Evolutionary conservation across 2,329 filamentous ascomycete species (phyloP).

Genomic region (Penicillium sp.): DNA sequence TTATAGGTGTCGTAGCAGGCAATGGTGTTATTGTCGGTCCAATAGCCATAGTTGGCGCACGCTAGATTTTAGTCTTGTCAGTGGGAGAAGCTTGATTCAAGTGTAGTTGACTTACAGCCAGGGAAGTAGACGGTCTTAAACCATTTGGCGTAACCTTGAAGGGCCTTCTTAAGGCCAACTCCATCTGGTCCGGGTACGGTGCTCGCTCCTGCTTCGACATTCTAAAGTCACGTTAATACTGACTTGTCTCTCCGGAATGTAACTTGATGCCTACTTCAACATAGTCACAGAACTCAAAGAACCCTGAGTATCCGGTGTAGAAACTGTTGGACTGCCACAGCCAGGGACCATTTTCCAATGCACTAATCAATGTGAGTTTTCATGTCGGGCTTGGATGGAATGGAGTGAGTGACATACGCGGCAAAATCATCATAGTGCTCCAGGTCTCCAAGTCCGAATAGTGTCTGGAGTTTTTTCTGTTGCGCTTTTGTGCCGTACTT

Average conservation of each 20-base stretch:
- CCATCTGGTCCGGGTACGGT: constrained; percentile 42
- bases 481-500: constrained; percentile 45
- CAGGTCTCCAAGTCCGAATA: constrained; percentile 55
- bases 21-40: constrained; percentile 42
- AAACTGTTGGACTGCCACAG: constrained; percentile 59
- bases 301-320: constrained; percentile 49
- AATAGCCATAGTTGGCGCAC: constrained; percentile 54
- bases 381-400: not conserved
- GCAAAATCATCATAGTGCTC: constrained; percentile 56
- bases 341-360: constrained; percentile 58
- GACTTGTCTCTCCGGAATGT: too few relatives aligned
- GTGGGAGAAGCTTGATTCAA: not conserved
- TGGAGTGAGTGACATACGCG: constrained; percentile 21
- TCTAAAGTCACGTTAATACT: constrained; percentile 26
- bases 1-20: constrained; percentile 60
- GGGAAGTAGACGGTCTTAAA: constrained; percentile 50
- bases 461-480: constrained; percentile 49
- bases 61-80: constrained; percentile 27
- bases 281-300: constrained; percentile 53
- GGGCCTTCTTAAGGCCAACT: constrained; percentile 56
- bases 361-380: constrained; percentile 29
- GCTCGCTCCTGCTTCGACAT: constrained; percentile 29
- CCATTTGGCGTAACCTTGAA: constrained; percentile 58
- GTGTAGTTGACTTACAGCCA: constrained; percentile 42
- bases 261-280: constrained; percentile 42